Base-by-base conservation (phyloP, 2,329 filamentous ascomycete species). In the Aspergillus sp. region DNA sequence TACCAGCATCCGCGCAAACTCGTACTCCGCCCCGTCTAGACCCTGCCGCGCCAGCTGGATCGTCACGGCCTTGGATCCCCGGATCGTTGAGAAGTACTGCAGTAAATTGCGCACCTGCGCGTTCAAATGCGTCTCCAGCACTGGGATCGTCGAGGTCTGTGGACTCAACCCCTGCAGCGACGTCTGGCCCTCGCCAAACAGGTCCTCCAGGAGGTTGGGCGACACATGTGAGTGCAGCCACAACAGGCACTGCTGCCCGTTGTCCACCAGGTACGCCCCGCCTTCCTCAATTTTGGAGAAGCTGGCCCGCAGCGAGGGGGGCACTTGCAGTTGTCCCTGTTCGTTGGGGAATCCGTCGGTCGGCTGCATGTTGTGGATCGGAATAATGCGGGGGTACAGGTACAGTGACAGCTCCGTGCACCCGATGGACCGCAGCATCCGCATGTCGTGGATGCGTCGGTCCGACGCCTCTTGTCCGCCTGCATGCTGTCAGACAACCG, bases 201-300 rank as follows among this genome's bases (percentile, higher is more conserved):
- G 86, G 73, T 99, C 95, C 64, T 89, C 83, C 13, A 99, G 84
- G 8, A 99, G 83, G 73, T 97, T 96, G 1, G 94, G 94, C 19
- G 92, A 96, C 17, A 96, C 95, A 73, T 96, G 91, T 1, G 89
- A 83, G 73, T 99, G 95, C 66, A 98, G 83, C 95, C 95, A 99
- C 15, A 99, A 80, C 23, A 98, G 84, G 71, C 92, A 91, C 65
- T 90, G 87, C 74, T 99, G 95, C 5, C 95, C 95, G 69, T 98
- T 97, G 75, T 99, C 95, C 21, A 99, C 89, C 17, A 99, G 81
- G 74, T 99, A 99, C 1, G 90, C 95, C 32, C 95, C 95, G 27
- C 95, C 95, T 57, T 96, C 89, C 77, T 99, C 94, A 48, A 98
- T 88, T 44, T 90, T 88, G 10, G 89, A 87, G 77, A 96, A 99